Conservation (phyloP, 495 filamentous ascomycete species). For the Penicillium turbatum region DNA sequence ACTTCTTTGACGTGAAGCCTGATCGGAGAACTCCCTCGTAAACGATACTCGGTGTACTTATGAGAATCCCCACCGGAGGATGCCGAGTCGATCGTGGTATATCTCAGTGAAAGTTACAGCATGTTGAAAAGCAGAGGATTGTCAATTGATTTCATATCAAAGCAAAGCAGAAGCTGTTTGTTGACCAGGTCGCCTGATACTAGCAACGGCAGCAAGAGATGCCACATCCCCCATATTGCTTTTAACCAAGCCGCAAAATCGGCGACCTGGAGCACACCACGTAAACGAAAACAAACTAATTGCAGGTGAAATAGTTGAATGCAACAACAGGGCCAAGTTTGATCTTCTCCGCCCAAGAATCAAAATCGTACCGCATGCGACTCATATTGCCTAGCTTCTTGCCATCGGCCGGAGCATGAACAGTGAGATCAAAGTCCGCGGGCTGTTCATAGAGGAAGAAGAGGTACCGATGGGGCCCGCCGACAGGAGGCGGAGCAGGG, state of each 20-base stretch:
- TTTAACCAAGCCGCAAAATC: background rate
- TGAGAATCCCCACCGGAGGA: background rate
- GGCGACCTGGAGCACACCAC: background rate
- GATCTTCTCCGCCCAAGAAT: constrained; percentile 43
- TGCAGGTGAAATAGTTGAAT: constrained; percentile 50
- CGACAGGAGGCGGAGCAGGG: constrained; percentile 48
- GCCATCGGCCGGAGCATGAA: constrained; percentile 40
- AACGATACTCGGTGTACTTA: background rate
- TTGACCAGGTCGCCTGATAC: background rate
- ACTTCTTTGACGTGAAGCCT: background rate
- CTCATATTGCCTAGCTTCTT: constrained; percentile 34
- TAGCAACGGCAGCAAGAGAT: background rate
- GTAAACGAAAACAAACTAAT: constrained; percentile 14
- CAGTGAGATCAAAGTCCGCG: constrained; percentile 38
- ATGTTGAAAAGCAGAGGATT: background rate
- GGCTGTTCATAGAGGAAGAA: constrained; percentile 58
- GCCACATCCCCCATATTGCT: background rate
- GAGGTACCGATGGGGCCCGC: constrained; percentile 52
- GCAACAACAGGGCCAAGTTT: constrained; percentile 47
- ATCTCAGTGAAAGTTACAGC: too few relatives aligned
- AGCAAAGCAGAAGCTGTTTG: background rate
- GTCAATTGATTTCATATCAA: background rate
- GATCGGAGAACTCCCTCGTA: background rate
- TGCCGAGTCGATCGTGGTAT: background rate
- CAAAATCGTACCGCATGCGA: constrained; percentile 51